A percentile compares a stretch with the other conserved stretches of the same genome.
These are phyloP conservation scores for Colletotrichum camelliae DNA, from an alignment of 2,329 filamentous ascomycete species.

Conservation along the genomic window DNA sequence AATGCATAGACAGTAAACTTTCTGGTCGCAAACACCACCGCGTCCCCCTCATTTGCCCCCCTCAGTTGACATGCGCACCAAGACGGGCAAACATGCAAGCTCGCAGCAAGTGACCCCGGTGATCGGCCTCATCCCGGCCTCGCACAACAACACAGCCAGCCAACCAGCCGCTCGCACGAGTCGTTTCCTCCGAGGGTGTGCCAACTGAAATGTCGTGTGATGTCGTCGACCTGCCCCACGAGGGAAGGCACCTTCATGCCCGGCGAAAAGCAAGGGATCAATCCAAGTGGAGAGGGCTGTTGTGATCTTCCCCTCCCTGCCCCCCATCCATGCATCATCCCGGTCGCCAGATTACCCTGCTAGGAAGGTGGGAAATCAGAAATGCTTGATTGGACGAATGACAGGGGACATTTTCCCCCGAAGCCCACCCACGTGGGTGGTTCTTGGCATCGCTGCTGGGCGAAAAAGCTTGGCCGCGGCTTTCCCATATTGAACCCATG, in stretches of 20 bases:
- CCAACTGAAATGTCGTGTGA: background rate
- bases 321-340: background rate
- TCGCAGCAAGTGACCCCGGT: background rate
- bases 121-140: background rate
- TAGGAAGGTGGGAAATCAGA: background rate
- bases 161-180: background rate
- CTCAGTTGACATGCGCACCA: background rate
- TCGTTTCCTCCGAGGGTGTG: background rate
- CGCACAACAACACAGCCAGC: background rate
- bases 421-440: background rate
- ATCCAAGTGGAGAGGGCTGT: background rate
- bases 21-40: background rate
- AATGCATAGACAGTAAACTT: background rate
- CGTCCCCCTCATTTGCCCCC: background rate
- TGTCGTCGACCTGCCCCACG: background rate
- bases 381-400: background rate
- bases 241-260: background rate
- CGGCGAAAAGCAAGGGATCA: background rate
- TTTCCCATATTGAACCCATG: background rate
- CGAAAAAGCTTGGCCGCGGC: slow-evolving; percentile 11
- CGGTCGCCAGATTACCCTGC: background rate
- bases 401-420: background rate
- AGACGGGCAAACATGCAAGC: background rate
- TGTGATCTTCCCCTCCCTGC: background rate
- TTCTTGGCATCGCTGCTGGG: slow-evolving; percentile 6